Percentiles rank a stretch among this genome's conserved stretches.
Conservation (phyloP, 306 rosid genomes). For the Acacia acuminata region DNA sequence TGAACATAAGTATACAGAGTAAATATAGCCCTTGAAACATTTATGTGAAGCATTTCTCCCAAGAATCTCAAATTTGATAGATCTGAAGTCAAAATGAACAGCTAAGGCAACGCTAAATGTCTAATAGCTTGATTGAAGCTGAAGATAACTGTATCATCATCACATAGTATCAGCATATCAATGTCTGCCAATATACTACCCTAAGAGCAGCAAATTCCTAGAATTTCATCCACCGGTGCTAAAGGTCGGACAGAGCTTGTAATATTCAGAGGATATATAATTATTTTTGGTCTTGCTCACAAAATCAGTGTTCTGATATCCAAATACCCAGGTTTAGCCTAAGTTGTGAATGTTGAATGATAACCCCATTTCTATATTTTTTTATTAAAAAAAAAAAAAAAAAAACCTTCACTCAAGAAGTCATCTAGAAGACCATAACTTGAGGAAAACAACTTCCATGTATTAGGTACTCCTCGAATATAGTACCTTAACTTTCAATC, state of each 20-base stretch:
- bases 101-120: background rate
- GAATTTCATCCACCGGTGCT: too few species aligned
- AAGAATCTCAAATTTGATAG: background rate
- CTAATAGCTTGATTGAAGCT: background rate
- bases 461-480: too few species aligned
- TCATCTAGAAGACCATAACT: too few species aligned
- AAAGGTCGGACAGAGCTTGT: too few species aligned
- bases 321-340: background rate
- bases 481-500: too few species aligned
- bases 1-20: background rate
- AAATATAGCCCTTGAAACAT: background rate
- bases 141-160: background rate
- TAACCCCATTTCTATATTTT: conserved; percentile 31
- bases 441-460: too few species aligned
- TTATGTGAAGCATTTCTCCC: background rate
- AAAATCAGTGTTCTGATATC: too few species aligned
- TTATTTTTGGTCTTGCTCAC: too few species aligned
- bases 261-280: too few species aligned
- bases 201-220: background rate
- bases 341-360: conserved; percentile 32
- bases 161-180: background rate
- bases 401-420: too few species aligned
- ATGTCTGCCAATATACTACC: background rate
- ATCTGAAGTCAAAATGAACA: background rate
- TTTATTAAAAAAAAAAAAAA: too few species aligned